phyloP scores from a whole-genome alignment of 768 basidiomycete genomes.

The Roridomyces roridus region DNA sequence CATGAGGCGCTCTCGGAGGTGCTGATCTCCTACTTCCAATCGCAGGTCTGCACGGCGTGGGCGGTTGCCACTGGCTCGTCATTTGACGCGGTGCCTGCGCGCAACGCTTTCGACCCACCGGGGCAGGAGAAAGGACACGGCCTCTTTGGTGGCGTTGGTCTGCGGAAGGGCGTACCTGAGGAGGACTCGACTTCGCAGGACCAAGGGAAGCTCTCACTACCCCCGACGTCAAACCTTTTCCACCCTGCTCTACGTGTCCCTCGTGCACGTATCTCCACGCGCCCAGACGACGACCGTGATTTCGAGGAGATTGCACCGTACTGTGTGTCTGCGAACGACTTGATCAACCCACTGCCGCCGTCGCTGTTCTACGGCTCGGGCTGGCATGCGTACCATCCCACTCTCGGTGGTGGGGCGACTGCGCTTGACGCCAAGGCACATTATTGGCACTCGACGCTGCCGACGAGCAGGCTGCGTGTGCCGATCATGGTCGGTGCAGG shows the following conservation, averaged over 20 bases:
- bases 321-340: slow-evolving; percentile 96
- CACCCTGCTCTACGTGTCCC: slow-evolving; percentile 62
- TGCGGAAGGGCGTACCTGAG: slow-evolving; percentile 78
- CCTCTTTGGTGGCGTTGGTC: slow-evolving; percentile 86
- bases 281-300: slow-evolving; percentile 54
- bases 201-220: slow-evolving; percentile 28
- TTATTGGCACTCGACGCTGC: slow-evolving; percentile 93
- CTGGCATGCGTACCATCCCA: slow-evolving; percentile 83
- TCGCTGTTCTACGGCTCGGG: slow-evolving; percentile 94
- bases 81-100: slow-evolving; percentile 61
- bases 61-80: slow-evolving; percentile 68
- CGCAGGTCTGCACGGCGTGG: slow-evolving; percentile 90
- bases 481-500: slow-evolving; percentile 87
- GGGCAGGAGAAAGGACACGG: slow-evolving; percentile 55
- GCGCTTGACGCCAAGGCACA: slow-evolving; percentile 69
- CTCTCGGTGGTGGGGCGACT: slow-evolving; percentile 45
- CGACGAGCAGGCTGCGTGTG: slow-evolving; percentile 82
- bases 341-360: slow-evolving; percentile 96
- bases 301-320: slow-evolving; percentile 91
- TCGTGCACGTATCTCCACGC: slow-evolving; percentile 70
- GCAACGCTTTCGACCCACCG: slow-evolving; percentile 43
- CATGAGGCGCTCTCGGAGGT: slow-evolving; percentile 91
- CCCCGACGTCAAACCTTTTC: slow-evolving; percentile 16
- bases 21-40: slow-evolving; percentile 89
- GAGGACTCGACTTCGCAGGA: slow-evolving; percentile 36